Evolutionary conservation across 495 filamentous ascomycete genomes (phyloP).

Genomic region (Oidiodendron maius): DNA sequence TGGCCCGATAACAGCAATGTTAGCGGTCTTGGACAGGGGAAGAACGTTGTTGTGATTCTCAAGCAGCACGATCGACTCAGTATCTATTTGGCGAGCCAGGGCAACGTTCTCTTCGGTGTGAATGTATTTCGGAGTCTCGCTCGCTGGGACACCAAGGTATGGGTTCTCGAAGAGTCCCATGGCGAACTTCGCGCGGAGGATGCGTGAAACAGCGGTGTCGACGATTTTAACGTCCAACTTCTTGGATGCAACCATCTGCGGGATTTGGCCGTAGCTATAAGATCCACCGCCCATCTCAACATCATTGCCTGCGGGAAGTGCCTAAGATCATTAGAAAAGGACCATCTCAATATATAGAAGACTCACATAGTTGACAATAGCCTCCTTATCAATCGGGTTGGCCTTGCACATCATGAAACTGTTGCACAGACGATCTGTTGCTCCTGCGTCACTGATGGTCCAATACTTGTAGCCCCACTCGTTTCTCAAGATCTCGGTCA

Average conservation of each 20-base stretch:
- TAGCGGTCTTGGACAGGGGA: slow-evolving; percentile 52
- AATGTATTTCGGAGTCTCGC: slow-evolving; percentile 48
- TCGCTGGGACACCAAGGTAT: slow-evolving; percentile 45
- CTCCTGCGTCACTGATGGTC: slow-evolving; percentile 52
- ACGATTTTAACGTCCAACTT: slow-evolving; percentile 49
- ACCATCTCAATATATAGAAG: too few relatives aligned
- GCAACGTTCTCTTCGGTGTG: slow-evolving; percentile 49
- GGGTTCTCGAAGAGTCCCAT: slow-evolving; percentile 65
- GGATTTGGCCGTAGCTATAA: slow-evolving; percentile 61
- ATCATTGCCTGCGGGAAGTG: slow-evolving; percentile 61
- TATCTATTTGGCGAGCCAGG: slow-evolving; percentile 54
- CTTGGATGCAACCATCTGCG: slow-evolving; percentile 52
- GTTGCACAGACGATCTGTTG: slow-evolving; percentile 57
- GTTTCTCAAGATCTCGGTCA: slow-evolving; percentile 59
- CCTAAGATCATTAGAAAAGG: slow-evolving; percentile 20
- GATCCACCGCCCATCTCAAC: slow-evolving; percentile 74
- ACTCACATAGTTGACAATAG: slow-evolving; percentile 39
- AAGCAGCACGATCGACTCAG: slow-evolving; percentile 63
- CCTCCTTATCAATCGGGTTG: slow-evolving; percentile 52
- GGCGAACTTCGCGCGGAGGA: slow-evolving; percentile 58
- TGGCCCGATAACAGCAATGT: slow-evolving; percentile 66
- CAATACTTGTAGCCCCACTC: slow-evolving; percentile 70
- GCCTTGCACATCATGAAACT: slow-evolving; percentile 55
- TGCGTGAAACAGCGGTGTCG: slow-evolving; percentile 56
- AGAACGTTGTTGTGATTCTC: slow-evolving; percentile 59